phyloP scores from a whole-genome alignment of 2,329 filamentous ascomycete species.

The Neoarthrinium moseri region DNA sequence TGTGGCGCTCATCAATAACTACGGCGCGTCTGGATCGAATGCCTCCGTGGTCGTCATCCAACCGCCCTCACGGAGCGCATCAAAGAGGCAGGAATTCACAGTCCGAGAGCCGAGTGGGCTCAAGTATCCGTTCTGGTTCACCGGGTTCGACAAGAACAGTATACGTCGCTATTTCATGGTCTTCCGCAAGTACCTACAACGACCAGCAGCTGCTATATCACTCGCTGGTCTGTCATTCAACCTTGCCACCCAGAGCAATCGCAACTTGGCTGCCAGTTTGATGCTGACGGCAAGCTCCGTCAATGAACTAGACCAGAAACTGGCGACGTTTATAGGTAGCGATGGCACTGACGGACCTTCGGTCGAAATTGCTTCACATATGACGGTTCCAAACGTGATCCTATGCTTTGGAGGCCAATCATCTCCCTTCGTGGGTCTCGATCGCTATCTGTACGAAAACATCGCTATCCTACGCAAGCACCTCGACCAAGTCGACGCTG shows the following conservation, averaged over 20 bases:
- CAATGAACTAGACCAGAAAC: not conserved
- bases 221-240: conserved; percentile 1
- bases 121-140: not conserved
- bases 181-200: not conserved
- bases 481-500: conserved; percentile 20
- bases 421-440: conserved; percentile 26
- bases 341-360: not conserved
- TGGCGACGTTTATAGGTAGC: not conserved
- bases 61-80: not conserved
- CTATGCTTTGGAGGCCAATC: conserved; percentile 36
- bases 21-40: conserved; percentile 19
- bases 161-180: not conserved
- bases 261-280: not conserved
- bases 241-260: not conserved
- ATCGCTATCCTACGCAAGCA: conserved; percentile 20
- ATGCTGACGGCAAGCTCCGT: not conserved
- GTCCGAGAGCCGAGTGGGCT: no score
- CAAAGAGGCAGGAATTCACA: no score
- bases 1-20: conserved; percentile 13
- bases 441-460: conserved; percentile 27
- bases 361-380: not conserved
- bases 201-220: not conserved
- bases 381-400: conserved; percentile 19
- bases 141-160: not conserved
- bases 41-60: conserved; percentile 11